A percentile compares a stretch with the other conserved stretches of the same genome.
These are phyloP conservation scores for Sarcodon sp. DNA, from an alignment of 768 basidiomycete species.

Conservation along the genomic window DNA sequence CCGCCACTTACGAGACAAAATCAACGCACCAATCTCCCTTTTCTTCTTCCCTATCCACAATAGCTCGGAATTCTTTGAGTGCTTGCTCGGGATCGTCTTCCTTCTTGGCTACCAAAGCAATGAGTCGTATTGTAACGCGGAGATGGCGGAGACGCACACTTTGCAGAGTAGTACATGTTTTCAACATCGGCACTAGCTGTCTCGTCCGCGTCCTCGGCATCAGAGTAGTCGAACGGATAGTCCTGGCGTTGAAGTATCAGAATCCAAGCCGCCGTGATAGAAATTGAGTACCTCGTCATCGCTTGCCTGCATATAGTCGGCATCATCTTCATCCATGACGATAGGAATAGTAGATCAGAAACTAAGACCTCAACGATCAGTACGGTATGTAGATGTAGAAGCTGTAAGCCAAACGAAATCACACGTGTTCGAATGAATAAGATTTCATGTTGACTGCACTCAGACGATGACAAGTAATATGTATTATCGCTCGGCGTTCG, in stretches of 20 bases:
- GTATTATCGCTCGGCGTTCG: no score
- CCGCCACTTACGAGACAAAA: conserved; percentile 1
- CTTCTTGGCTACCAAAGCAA: conserved; percentile 56
- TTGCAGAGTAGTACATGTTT: conserved; percentile 97
- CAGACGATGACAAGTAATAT: no score
- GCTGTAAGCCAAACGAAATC: no score
- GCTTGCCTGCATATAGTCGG: conserved; percentile 86
- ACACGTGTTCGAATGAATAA: no score
- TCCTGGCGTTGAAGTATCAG: conserved; percentile 34
- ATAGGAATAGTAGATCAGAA: background rate
- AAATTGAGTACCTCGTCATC: conserved; percentile 56
- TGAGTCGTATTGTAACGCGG: background rate
- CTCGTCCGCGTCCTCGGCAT: conserved; percentile 74
- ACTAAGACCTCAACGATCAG: no score
- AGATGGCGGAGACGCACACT: conserved; percentile 41
- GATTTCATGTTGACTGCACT: no score
- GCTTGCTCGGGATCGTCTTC: conserved; percentile 92
- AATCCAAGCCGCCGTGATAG: conserved; percentile 2
- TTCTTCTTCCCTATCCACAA: conserved; percentile 85
- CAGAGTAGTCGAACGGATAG: conserved; percentile 95
- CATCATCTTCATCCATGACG: conserved; percentile 85
- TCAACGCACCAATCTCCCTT: conserved; percentile 80
- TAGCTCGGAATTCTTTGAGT: conserved; percentile 75
- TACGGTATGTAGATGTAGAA: no score
- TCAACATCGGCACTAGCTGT: conserved; percentile 81